Evolutionary conservation across 179 eudicot genomes (phyloP), one percentile per base, ranked within the genome.

Genomic region (Corrigiola litoralis): DNA sequence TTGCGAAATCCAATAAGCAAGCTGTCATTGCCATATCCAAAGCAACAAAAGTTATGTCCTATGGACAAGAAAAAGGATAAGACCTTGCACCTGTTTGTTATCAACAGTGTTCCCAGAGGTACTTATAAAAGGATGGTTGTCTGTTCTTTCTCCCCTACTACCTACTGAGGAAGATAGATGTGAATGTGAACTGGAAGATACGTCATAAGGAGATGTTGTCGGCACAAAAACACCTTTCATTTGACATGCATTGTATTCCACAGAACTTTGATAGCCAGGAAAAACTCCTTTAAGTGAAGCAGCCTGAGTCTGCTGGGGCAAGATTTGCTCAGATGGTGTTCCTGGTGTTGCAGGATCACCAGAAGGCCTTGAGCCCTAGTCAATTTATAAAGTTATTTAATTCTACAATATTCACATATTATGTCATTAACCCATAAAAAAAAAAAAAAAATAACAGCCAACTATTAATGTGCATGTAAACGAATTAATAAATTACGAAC

Each of bases 151-250:
- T 38, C 68, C 87, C 70, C 80, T 83, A 54, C 72, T 82, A 61
- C 81, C 92, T 36, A 84, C 67, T 71, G 85, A 58, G 50, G 79
- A 72, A 34, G 92, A 67, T 36, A 72, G 66, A 49, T 81, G 96
- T 55, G 87, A 77, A 46, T 63, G 87, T 37, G 84, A 73, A 58
- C 73, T 75, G n/a, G 90, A 69, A 18, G 95, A 82, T 53, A 73
- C 82, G 65, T 90, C 92, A 79, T 79, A 84, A 57, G 87, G 80
- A 46, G 96, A 81, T 64, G 97, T 75, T 68, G 78, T 56, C 32
- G 86, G 74, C 66, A 80, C 81, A 76, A 73, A 81, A 69, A 58
- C 81, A 71, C 81, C 79, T 75, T 81, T 85, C 72, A 75, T 44
- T 58, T 77, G 84, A 52, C 87, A 72, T 17, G 86, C 58, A 69